Evolutionary conservation across 129 eudicot species (phyloP).

Genomic region (Chrysanthemum lavandulifolium): DNA sequence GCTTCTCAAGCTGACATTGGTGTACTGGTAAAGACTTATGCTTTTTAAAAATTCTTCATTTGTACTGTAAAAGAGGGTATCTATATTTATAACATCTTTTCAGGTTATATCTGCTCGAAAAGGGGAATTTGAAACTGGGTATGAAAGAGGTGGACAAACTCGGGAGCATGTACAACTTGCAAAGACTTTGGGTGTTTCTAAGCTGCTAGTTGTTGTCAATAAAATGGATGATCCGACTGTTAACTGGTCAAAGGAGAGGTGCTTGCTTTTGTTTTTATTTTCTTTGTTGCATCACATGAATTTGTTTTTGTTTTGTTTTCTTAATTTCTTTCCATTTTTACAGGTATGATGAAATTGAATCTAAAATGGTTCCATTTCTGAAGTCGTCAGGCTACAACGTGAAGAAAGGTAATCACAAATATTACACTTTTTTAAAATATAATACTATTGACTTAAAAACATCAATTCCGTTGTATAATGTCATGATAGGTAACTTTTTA

Average conservation of each 20-base stretch:
- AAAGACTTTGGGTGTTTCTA: slow-evolving; percentile 91
- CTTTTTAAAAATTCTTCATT: background rate
- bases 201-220: slow-evolving; percentile 88
- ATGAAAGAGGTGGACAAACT: slow-evolving; percentile 99
- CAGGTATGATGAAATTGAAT: slow-evolving; percentile 88
- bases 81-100: slow-evolving; percentile 5
- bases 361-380: slow-evolving; percentile 77
- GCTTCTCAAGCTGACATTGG: slow-evolving; percentile 99
- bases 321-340: background rate
- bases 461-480: background rate
- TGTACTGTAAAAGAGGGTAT: background rate
- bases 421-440: background rate
- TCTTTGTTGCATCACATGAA: background rate
- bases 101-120: slow-evolving; percentile 98
- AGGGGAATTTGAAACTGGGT: slow-evolving; percentile 99
- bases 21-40: slow-evolving; percentile 60
- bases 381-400: slow-evolving; percentile 87
- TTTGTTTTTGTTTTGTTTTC: background rate
- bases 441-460: background rate
- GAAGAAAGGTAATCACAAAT: slow-evolving; percentile 71
- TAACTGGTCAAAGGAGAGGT: slow-evolving; percentile 89
- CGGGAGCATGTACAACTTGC: slow-evolving; percentile 99
- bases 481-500: no score
- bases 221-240: slow-evolving; percentile 98
- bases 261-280: background rate